These are phyloP conservation scores for Pyrenophora teres DNA, from an alignment of 2,329 filamentous ascomycete genomes.

Conservation along the genomic window DNA sequence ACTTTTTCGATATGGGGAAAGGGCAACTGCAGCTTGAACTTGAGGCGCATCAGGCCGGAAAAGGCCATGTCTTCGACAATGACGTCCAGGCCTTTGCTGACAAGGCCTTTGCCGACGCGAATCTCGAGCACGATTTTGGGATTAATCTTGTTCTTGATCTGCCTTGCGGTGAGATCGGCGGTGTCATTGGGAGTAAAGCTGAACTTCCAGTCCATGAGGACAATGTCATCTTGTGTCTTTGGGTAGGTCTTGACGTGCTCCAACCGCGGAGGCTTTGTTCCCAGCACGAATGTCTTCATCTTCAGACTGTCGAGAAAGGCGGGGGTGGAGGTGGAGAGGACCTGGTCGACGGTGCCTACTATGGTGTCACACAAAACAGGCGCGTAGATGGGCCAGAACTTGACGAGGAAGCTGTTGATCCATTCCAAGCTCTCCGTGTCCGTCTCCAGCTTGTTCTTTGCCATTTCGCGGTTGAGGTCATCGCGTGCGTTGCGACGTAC, in stretches of 20 bases:
- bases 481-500: constrained; percentile 96
- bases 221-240: constrained; percentile 90
- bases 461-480: constrained; percentile 87
- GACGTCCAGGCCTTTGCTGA: constrained; percentile 95
- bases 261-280: constrained; percentile 91
- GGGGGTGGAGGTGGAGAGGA: constrained; percentile 88
- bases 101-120: constrained; percentile 90
- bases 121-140: constrained; percentile 96
- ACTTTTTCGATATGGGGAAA: constrained; percentile 95
- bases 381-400: constrained; percentile 99
- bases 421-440: constrained; percentile 94
- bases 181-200: constrained; percentile 97
- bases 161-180: constrained; percentile 85
- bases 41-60: constrained; percentile 92
- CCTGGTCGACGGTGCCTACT: constrained; percentile 92
- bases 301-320: constrained; percentile 91
- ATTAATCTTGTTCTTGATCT: constrained; percentile 94
- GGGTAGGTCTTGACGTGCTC: constrained; percentile 99
- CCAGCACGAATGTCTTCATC: constrained; percentile 90
- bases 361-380: constrained; percentile 91
- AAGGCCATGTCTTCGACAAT: constrained; percentile 99
- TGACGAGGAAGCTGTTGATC: constrained; percentile 98
- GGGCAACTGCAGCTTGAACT: constrained; percentile 94
- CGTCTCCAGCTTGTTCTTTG: constrained; percentile 82
- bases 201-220: constrained; percentile 99